These are phyloP conservation scores for Crepidotus sp. DNA, from an alignment of 1,284 basidiomycete species.

Conservation along the genomic window DNA sequence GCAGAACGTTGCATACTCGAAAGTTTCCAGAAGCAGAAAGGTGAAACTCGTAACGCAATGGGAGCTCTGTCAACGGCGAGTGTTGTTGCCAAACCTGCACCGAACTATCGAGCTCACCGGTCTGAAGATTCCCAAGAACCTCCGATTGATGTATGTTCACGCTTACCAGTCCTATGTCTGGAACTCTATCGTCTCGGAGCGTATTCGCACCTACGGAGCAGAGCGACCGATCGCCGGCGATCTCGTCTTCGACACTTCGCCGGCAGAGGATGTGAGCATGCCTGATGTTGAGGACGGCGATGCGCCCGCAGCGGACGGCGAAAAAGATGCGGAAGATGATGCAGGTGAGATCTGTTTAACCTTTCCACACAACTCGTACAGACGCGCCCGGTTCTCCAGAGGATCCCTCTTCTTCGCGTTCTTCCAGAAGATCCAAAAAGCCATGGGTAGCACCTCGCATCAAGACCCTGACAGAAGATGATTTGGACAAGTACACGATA, in stretches of 20 bases:
- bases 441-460: constrained; percentile 59
- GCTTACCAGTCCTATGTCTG: constrained; percentile 99
- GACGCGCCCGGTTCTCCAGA: constrained; percentile 20
- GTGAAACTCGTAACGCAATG: constrained; percentile 74
- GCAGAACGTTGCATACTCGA: constrained; percentile 91
- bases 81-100: constrained; percentile 16
- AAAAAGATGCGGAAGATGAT: constrained; percentile 29
- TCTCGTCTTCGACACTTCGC: constrained; percentile 57
- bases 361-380: constrained; percentile 2
- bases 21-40: constrained; percentile 75
- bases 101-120: constrained; percentile 4
- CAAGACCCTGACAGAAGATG: constrained; percentile 68
- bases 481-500: constrained; percentile 74
- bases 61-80: constrained; percentile 77
- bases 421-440: constrained; percentile 36
- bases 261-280: constrained; percentile 29
- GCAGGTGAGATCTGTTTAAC: constrained; percentile 30
- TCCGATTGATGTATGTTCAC: constrained; percentile 96
- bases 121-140: constrained; percentile 82
- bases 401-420: constrained; percentile 21
- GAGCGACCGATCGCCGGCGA: constrained; percentile 80
- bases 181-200: constrained; percentile 93
- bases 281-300: constrained; percentile 30
- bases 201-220: constrained; percentile 72
- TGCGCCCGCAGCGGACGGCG: constrained; percentile 26